Conservation (phyloP, 2,329 filamentous ascomycete species). For the Chaetomiaceae sp. region DNA sequence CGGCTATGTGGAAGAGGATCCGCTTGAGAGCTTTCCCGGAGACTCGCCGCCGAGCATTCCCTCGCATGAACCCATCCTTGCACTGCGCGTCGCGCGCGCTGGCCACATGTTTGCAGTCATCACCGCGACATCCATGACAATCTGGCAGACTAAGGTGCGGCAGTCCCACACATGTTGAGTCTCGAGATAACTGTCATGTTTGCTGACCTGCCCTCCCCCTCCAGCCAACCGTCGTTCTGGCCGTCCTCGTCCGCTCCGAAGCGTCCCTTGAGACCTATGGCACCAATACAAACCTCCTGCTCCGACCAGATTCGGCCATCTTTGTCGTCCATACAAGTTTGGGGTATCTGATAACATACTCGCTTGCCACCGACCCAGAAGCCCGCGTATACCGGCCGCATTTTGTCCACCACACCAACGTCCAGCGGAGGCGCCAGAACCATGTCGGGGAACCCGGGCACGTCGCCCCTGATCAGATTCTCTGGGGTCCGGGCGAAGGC, state of each 20-base stretch:
- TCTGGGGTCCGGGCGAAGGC: slow-evolving; percentile 75
- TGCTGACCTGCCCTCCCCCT: slow-evolving; percentile 7
- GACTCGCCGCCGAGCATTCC: slow-evolving; percentile 34
- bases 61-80: slow-evolving; percentile 60
- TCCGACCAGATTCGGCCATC: slow-evolving; percentile 87
- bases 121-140: slow-evolving; percentile 75
- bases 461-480: slow-evolving; percentile 52
- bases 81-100: slow-evolving; percentile 68
- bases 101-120: slow-evolving; percentile 84
- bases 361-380: slow-evolving; percentile 75
- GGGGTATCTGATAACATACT: slow-evolving; percentile 92
- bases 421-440: slow-evolving; percentile 56
- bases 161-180: neutral
- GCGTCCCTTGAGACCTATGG: slow-evolving; percentile 79
- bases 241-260: slow-evolving; percentile 74
- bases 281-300: slow-evolving; percentile 72
- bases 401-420: slow-evolving; percentile 62
- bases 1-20: slow-evolving; percentile 36
- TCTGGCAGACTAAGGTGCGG: slow-evolving; percentile 91
- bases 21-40: slow-evolving; percentile 26
- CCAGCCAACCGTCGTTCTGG: slow-evolving; percentile 82
- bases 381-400: slow-evolving; percentile 79
- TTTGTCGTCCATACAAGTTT: slow-evolving; percentile 81
- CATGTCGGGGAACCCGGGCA: slow-evolving; percentile 53
- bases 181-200: neutral